Base-by-base conservation (phyloP, 106 monocot genomes). In the Amphibolis antarctica region DNA sequence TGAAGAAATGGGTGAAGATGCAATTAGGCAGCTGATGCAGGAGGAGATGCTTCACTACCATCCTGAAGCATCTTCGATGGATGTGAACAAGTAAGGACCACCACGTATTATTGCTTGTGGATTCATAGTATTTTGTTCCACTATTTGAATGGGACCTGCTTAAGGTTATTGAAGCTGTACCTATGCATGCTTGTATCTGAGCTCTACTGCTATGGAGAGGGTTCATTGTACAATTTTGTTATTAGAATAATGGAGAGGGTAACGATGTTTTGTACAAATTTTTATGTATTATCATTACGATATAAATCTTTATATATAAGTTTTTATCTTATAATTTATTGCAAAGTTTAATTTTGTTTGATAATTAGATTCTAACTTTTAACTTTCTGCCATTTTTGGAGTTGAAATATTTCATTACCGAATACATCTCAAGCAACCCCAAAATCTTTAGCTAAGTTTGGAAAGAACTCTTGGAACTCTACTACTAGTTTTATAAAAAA, bases 11-110 rank as follows among this genome's bases (percentile, higher is more conserved):
- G 79, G 71, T 10, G 82, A 82, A 69, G 81, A 86, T 19, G 45
- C 69, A 45, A 79, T 91, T 28, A 50, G 90, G 42, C 86, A 91
- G 66, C 29, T 85, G 68, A 91, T 91, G 70, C 86, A 83, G 78
- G 28, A 44, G 51, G 90, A 91, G 76, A 91, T 86, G 90, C 77
- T 83, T 36, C 74, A 74, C 55, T 82, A 91, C 64, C 90, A 91
- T 55, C 83, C 81, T 4, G 78, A 83, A 46, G 78, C 21, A 20
- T 42, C 60, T 12, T 27, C 58, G 14, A n/a, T 12, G 5, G 60
- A n/a, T n/a, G n/a, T 17, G 28, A 28, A 28, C 57, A 11, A 27
- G 27, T 30, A 28, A 28, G 58, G 18, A 18, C 1, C 0, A 22
- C 15, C 12, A 17, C 5, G 18, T 17, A 27, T 58, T 28, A 17